These are phyloP conservation scores for Phytophthora crassamura DNA, from an alignment of 352 stramenopile species.

Conservation along the genomic window DNA sequence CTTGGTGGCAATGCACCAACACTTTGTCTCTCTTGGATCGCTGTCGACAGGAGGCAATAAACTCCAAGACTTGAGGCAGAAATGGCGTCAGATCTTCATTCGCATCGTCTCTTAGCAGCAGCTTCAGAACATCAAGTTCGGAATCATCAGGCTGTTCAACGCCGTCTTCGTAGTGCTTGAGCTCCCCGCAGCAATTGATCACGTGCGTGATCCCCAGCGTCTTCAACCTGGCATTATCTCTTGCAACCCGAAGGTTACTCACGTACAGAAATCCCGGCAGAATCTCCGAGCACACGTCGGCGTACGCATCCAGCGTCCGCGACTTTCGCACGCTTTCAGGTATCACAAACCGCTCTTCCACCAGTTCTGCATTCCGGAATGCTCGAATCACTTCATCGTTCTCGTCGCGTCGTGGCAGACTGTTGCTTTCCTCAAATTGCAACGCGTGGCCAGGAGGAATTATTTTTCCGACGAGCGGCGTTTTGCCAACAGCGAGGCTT, in stretches of 20 bases:
- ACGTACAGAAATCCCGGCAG: conserved; percentile 61
- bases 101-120: conserved; percentile 61
- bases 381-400: conserved; percentile 14
- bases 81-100: conserved; percentile 76
- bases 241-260: conserved; percentile 57
- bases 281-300: conserved; percentile 67
- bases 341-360: conserved; percentile 37
- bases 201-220: conserved; percentile 60
- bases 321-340: conserved; percentile 75
- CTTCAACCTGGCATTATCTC: conserved; percentile 30
- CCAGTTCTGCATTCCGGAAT: conserved; percentile 8
- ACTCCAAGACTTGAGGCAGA: conserved; percentile 52
- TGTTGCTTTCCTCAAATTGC: conserved; percentile 20
- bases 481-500: conserved; percentile 1
- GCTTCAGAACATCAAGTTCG: conserved; percentile 28
- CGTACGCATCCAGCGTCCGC: conserved; percentile 42
- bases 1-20: conserved; percentile 76
- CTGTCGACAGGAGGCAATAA: conserved; percentile 39
- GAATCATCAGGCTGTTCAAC: conserved; percentile 8
- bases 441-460: conserved; percentile 29
- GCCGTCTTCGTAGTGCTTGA: conserved; percentile 24
- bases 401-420: not conserved
- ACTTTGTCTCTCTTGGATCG: conserved; percentile 29
- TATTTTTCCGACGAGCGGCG: conserved; percentile 20
- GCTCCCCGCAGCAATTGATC: conserved; percentile 63